These are phyloP conservation scores for Apophysomyces trapeziformis DNA, from an alignment of 371 early-diverging fungal genomes.

Conservation along the genomic window DNA sequence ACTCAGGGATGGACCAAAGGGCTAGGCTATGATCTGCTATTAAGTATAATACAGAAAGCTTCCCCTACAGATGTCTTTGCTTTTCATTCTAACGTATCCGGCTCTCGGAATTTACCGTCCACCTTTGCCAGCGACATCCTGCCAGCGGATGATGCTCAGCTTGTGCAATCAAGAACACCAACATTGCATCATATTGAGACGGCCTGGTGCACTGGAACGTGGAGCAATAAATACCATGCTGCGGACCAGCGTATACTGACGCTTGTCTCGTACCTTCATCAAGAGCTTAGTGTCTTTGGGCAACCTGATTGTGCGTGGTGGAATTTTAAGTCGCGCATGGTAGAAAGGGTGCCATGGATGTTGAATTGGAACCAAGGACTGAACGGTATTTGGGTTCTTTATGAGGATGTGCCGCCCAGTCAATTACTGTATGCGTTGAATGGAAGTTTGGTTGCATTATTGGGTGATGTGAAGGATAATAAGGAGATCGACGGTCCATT, in stretches of 20 bases:
- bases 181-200: constrained; percentile 26
- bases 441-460: constrained; percentile 73
- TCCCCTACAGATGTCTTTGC: constrained; percentile 62
- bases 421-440: constrained; percentile 79
- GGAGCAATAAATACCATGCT: constrained; percentile 51
- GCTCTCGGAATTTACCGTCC: constrained; percentile 33
- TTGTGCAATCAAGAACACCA: constrained; percentile 13
- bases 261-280: constrained; percentile 51
- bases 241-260: constrained; percentile 61
- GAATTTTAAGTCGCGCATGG: constrained; percentile 59
- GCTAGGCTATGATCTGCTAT: constrained; percentile 71
- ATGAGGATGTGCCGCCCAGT: constrained; percentile 66
- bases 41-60: constrained; percentile 56
- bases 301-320: constrained; percentile 40
- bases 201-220: constrained; percentile 11
- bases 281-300: constrained; percentile 16
- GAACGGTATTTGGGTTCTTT: constrained; percentile 61
- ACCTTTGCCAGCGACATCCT: constrained; percentile 33
- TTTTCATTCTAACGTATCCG: constrained; percentile 31
- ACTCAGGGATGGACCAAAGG: constrained; percentile 87
- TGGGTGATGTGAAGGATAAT: constrained; percentile 48
- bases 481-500: constrained; percentile 9
- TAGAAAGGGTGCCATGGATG: constrained; percentile 61
- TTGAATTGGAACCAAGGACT: constrained; percentile 62
- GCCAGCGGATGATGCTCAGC: neutral